Percentiles rank a stretch among this genome's conserved stretches.
phyloP scores from a whole-genome alignment of 495 filamentous ascomycete species.

The Lophium mytilinum region DNA sequence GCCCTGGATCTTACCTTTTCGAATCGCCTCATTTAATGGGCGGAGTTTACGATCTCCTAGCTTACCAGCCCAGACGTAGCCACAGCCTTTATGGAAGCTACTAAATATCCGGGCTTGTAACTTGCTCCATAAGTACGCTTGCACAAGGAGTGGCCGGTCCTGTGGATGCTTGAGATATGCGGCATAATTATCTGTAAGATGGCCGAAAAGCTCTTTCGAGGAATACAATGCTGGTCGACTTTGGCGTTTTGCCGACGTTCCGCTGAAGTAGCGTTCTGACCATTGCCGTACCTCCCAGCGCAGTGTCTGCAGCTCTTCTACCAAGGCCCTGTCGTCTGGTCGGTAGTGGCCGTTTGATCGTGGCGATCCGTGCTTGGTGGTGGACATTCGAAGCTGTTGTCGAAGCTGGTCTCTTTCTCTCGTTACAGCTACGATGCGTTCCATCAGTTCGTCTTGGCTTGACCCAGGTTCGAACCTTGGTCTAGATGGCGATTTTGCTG shows the following conservation, averaged over 20 bases:
- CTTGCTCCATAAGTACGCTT: conserved; percentile 21
- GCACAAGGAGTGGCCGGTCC: conserved; percentile 19
- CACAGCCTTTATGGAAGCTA: conserved; percentile 12
- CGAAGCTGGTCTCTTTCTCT: conserved; percentile 21
- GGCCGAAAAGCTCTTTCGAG: conserved; percentile 17
- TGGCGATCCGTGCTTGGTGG: neutral
- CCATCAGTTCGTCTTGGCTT: conserved; percentile 22
- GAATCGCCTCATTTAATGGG: conserved; percentile 20
- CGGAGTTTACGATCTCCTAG: conserved; percentile 22
- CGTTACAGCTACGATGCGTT: conserved; percentile 22
- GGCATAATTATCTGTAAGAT: conserved; percentile 18
- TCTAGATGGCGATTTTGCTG: conserved; percentile 22
- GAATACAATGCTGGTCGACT: conserved; percentile 17
- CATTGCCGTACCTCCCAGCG: conserved; percentile 21
- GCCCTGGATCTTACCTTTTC: conserved; percentile 10
- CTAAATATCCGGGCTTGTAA: conserved; percentile 19
- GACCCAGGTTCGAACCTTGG: conserved; percentile 13
- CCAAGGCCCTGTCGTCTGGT: conserved; percentile 20
- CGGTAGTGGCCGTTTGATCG: conserved; percentile 9
- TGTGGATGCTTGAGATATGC: conserved; percentile 16
- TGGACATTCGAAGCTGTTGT: conserved; percentile 14
- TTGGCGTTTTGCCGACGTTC: conserved; percentile 3
- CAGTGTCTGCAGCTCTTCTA: conserved; percentile 20
- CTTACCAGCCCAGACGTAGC: conserved; percentile 24
- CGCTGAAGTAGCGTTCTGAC: conserved; percentile 21